These are phyloP conservation scores for Hippophae tibetana DNA, from an alignment of 306 rosid genomes.

Conservation along the genomic window DNA sequence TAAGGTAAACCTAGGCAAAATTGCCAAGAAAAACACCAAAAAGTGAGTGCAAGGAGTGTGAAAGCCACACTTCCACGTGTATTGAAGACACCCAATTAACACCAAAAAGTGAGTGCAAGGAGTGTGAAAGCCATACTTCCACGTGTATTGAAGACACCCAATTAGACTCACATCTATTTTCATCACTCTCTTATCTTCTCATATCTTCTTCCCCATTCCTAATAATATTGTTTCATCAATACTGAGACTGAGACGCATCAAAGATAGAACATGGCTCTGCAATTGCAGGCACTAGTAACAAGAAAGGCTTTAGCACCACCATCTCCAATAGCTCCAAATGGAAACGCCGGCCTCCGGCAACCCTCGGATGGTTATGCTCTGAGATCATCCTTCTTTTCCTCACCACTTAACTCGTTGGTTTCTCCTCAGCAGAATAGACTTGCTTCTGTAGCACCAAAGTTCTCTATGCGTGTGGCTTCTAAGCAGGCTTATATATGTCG, in stretches of 20 bases:
- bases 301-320: constrained; percentile 19
- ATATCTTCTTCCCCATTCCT: constrained; percentile 4
- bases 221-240: background rate
- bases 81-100: no score
- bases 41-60: no score
- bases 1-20: no score
- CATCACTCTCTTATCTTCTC: constrained; percentile 18
- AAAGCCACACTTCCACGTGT: no score
- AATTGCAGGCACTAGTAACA: constrained; percentile 30
- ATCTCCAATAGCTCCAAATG: constrained; percentile 16
- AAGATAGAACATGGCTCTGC: constrained; percentile 37
- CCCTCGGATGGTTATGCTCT: constrained; percentile 27
- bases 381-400: constrained; percentile 46
- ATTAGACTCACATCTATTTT: background rate
- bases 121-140: constrained; percentile 29
- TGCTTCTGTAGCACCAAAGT: constrained; percentile 36
- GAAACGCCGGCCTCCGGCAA: constrained; percentile 30
- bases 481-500: constrained; percentile 87
- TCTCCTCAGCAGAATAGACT: constrained; percentile 23
- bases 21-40: no score
- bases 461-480: constrained; percentile 84
- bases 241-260: background rate
- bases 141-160: background rate
- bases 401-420: constrained; percentile 29
- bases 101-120: constrained; percentile 1